Base-by-base conservation (phyloP, 768 basidiomycete species). In the Podaxis rugospora region DNA sequence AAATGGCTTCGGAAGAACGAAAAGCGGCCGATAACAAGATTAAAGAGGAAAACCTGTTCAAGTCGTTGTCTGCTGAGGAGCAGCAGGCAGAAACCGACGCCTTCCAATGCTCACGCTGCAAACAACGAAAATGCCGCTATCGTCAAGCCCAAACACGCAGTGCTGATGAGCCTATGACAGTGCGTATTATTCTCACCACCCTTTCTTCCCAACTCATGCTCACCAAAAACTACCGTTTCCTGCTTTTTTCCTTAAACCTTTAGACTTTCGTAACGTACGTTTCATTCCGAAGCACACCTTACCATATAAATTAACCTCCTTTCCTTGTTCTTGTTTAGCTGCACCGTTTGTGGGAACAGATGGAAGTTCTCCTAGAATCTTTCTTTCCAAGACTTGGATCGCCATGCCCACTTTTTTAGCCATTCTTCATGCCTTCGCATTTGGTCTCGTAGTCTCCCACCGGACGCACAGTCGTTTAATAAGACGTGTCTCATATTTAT, bases 151-250 rank as follows among this genome's bases (percentile, higher is more conserved):
- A 99, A 72, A 99, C 97, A 6, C 84, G 97, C 58, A 94, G 92
- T 69, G 96, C 97, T 6, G 97, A 98, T 76, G 97, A 98, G 75
- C 95, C 96, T 23, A 98, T 98, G 95, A 98, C 96, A 2, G 90
- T 92, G 71, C 69, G 88, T 81, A 18, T 57, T 39, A 42, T 49
- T 42, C 5, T 36, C 36, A 18, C 25, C 16, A 16, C 25, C 18
- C 13, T 39, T 18, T 13, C 40, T 44, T 25, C 28, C 59, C 64
- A 40, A 46, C 58, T 18, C 51, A 37, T 16, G 21, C 36, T 32
- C 47, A 49, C 25, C 21, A 23, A 49, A 49, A 13, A 49, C 25
- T 64, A 11, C 25, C 51, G 18, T 61, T 46, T 35, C 25, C 27
- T 42, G n/a, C 49, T n/a, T 28, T 32, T 27, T 7, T 27, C 23